phyloP scores from a whole-genome alignment of 345 rosid species.

The Heritiera fomes region DNA sequence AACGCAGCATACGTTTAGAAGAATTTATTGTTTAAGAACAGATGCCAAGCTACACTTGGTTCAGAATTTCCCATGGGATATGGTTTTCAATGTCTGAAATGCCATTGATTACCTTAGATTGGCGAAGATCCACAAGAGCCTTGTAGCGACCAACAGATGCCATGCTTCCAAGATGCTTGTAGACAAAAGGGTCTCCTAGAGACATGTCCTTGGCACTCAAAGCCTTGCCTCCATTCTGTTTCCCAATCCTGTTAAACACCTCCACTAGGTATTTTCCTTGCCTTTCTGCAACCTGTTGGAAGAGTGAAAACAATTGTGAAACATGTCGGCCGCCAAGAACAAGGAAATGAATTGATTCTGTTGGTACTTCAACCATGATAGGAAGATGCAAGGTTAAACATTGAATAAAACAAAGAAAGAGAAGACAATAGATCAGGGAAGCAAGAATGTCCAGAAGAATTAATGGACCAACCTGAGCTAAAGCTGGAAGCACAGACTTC shows the following conservation, averaged over 20 bases:
- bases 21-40: neutral
- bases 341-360: neutral
- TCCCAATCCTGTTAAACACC: constrained; percentile 52
- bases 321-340: neutral
- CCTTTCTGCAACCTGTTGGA: constrained; percentile 65
- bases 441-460: neutral
- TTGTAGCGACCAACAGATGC: constrained; percentile 72
- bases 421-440: neutral
- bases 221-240: constrained; percentile 57
- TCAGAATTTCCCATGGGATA: neutral
- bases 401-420: neutral
- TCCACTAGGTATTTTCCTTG: constrained; percentile 62
- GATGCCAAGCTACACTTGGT: neutral
- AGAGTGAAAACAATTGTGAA: neutral
- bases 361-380: neutral
- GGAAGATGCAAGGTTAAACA: neutral
- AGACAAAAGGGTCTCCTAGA: constrained; percentile 62
- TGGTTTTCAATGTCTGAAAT: neutral
- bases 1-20: neutral
- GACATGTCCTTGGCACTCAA: constrained; percentile 37
- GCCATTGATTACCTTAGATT: constrained; percentile 51
- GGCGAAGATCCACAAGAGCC: constrained; percentile 69
- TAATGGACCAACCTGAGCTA: constrained; percentile 56
- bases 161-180: constrained; percentile 73
- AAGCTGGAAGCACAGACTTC: constrained; percentile 66